Evolutionary conservation across 805 yeast species (phyloP).

Genomic region (Kregervanrija delftensis): DNA sequence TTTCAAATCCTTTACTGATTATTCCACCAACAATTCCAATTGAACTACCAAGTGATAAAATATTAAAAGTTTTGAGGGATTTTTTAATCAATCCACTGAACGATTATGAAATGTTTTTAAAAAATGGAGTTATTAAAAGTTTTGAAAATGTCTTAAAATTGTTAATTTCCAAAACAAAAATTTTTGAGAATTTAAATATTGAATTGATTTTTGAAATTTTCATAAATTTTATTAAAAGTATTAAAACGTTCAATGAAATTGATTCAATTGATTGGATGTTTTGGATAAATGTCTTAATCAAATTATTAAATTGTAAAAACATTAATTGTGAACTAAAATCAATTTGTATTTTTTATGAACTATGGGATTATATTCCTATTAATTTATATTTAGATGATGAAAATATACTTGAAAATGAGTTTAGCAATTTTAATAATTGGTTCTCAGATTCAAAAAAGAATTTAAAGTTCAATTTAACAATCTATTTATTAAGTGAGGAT

Average conservation of each 20-base stretch:
- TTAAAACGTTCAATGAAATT: conserved; percentile 9
- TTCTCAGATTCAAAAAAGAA: conserved; percentile 27
- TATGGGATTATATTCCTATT: conserved; percentile 64
- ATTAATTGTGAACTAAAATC: conserved; percentile 56
- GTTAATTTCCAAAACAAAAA: conserved; percentile 16
- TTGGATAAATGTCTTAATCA: conserved; percentile 57
- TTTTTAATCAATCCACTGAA: conserved; percentile 24
- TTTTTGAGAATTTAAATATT: conserved; percentile 19
- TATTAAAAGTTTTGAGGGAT: conserved; percentile 31
- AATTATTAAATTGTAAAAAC: conserved; percentile 59
- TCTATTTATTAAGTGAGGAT: conserved; percentile 44
- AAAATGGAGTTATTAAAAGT: conserved; percentile 15
- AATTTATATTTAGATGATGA: conserved; percentile 5
- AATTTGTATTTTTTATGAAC: conserved; percentile 59
- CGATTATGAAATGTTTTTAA: conserved; percentile 22
- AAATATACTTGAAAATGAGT: neutral
- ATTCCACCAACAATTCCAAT: conserved; percentile 8
- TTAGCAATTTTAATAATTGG: conserved; percentile 28
- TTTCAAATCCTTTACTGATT: neutral
- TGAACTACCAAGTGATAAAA: conserved; percentile 24
- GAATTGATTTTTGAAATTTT: conserved; percentile 19
- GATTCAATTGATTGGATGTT: conserved; percentile 59
- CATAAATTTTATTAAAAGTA: conserved; percentile 18
- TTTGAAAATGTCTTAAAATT: conserved; percentile 20
- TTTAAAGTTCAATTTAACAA: conserved; percentile 40